Conservation (phyloP, 768 basidiomycete genomes). For the Cantharellus cinnabarinus region DNA sequence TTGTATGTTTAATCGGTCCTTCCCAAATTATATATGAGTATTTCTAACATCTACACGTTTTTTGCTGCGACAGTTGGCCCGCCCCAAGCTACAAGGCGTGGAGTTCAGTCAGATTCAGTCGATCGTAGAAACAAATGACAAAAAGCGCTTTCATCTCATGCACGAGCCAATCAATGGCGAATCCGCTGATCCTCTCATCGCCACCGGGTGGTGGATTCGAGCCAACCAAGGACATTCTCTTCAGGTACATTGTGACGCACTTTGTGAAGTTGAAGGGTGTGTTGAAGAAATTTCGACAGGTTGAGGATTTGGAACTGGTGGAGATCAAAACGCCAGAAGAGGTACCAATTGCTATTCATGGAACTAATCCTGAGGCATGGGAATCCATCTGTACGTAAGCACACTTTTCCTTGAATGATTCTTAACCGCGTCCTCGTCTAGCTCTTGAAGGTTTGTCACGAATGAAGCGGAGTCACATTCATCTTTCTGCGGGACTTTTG, state of each 20-base stretch:
- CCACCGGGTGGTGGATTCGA: slow-evolving; percentile 55
- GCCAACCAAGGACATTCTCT: slow-evolving; percentile 85
- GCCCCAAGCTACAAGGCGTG: slow-evolving; percentile 44
- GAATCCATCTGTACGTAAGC: slow-evolving; percentile 34
- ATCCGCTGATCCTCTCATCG: background rate
- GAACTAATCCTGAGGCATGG: slow-evolving; percentile 56
- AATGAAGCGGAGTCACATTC: slow-evolving; percentile 84
- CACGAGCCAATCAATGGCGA: slow-evolving; percentile 21
- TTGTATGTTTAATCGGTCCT: slow-evolving; percentile 36
- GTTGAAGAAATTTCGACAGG: slow-evolving; percentile 21
- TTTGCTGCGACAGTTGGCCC: slow-evolving; percentile 33
- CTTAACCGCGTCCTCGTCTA: slow-evolving; percentile 15
- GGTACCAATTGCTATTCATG: slow-evolving; percentile 69
- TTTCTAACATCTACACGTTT: slow-evolving; percentile 8
- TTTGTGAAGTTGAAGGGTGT: background rate
- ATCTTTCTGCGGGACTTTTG: slow-evolving; percentile 63
- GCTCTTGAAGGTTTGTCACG: slow-evolving; percentile 53
- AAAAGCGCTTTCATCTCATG: slow-evolving; percentile 40
- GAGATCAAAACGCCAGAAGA: slow-evolving; percentile 36
- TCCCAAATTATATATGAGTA: background rate
- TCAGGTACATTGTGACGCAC: slow-evolving; percentile 25
- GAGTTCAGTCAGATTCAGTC: slow-evolving; percentile 33
- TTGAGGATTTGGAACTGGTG: slow-evolving; percentile 44
- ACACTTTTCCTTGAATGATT: too few relatives aligned
- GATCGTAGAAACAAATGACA: slow-evolving; percentile 47